Percentiles rank a stretch among this genome's conserved stretches.
Evolutionary conservation across 2,329 filamentous ascomycete species (phyloP).

Genomic region (Trichoderma sp.): DNA sequence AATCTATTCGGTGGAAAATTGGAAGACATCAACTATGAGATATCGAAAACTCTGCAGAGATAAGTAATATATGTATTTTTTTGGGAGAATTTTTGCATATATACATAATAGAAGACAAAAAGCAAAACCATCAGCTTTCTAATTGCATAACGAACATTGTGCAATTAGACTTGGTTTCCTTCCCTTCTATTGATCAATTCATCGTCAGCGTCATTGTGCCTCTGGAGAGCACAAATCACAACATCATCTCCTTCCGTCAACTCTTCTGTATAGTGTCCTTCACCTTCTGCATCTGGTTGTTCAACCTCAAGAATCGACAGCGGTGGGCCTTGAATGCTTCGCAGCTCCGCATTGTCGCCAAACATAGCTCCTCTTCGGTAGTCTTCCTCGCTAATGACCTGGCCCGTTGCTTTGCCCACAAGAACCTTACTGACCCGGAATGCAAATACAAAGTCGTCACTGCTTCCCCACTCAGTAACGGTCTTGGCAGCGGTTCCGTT

Average conservation of each 20-base stretch:
- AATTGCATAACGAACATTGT: too few relatives aligned
- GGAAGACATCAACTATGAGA: background rate
- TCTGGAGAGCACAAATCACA: background rate
- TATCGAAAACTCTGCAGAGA: background rate
- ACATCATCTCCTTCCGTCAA: slow-evolving; percentile 2
- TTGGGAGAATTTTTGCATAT: too few relatives aligned
- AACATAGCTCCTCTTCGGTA: slow-evolving; percentile 1
- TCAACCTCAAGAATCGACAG: background rate
- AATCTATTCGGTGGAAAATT: background rate
- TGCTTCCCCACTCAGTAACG: background rate
- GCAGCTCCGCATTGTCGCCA: background rate
- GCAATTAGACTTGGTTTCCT: too few relatives aligned
- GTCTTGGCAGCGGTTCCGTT: background rate
- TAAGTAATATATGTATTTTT: background rate
- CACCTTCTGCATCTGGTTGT: background rate
- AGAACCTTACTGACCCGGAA: slow-evolving; percentile 1
- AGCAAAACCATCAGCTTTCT: too few relatives aligned
- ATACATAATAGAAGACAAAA: too few relatives aligned
- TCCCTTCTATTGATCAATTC: too few relatives aligned
- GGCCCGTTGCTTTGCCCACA: background rate
- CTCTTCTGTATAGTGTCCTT: background rate
- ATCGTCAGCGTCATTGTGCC: background rate
- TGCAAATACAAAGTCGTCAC: background rate
- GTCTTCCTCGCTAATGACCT: background rate
- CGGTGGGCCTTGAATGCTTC: background rate